These are phyloP conservation scores for Beauveria scarabaeidicola DNA, from an alignment of 2,329 filamentous ascomycete genomes.

Conservation along the genomic window DNA sequence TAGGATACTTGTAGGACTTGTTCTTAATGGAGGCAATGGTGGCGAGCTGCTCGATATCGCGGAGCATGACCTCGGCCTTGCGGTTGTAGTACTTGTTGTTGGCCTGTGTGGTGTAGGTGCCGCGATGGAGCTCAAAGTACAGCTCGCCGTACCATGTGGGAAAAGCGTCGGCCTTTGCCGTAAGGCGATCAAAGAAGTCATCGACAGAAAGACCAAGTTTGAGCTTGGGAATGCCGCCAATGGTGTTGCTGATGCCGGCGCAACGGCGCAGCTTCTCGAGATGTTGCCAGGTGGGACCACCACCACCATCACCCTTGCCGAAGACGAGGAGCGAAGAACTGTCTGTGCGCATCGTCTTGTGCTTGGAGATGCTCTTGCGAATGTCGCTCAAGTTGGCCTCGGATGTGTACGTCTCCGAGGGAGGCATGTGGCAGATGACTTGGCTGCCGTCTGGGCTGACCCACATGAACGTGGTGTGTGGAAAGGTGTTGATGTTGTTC, in stretches of 20 bases:
- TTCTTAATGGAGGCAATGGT: constrained; percentile 73
- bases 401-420: constrained; percentile 90
- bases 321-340: constrained; percentile 85
- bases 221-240: constrained; percentile 70
- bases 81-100: constrained; percentile 97
- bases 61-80: constrained; percentile 72
- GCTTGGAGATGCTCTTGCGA: constrained; percentile 77
- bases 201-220: constrained; percentile 87
- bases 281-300: constrained; percentile 88
- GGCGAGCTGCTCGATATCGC: constrained; percentile 80
- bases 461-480: constrained; percentile 98
- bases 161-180: constrained; percentile 69
- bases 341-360: constrained; percentile 94
- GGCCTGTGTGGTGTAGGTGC: constrained; percentile 93
- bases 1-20: constrained; percentile 77
- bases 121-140: constrained; percentile 94
- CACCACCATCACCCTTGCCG: constrained; percentile 92
- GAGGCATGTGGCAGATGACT: constrained; percentile 96
- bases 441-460: constrained; percentile 91
- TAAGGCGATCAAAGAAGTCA: constrained; percentile 81
- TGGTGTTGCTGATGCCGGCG: constrained; percentile 82
- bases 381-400: constrained; percentile 93
- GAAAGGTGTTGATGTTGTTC: constrained; percentile 99
- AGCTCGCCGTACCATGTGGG: constrained; percentile 97
- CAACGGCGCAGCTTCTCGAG: constrained; percentile 90